These are phyloP conservation scores for Diphasiastrum complanatum DNA, from an alignment of 83 land plant genomes.

Conservation along the genomic window DNA sequence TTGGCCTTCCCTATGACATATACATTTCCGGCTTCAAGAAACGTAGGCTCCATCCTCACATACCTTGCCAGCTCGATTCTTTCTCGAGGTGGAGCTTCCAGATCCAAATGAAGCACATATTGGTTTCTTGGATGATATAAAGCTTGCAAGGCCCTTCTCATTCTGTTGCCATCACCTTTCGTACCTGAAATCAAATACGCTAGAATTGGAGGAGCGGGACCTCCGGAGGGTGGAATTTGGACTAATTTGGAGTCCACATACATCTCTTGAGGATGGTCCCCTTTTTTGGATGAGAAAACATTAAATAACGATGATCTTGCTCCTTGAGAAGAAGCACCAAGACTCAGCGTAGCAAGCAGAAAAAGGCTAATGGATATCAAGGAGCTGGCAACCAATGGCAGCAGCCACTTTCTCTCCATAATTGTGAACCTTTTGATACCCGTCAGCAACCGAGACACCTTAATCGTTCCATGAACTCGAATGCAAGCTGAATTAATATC, in stretches of 20 bases:
- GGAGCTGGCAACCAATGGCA: slow-evolving; percentile 22
- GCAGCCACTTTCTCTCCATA: slow-evolving; percentile 28
- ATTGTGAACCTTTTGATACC: slow-evolving; percentile 3
- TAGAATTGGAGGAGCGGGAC: slow-evolving; percentile 24
- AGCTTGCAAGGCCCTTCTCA: slow-evolving; percentile 25
- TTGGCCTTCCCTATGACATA: slow-evolving; percentile 29
- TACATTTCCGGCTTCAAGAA: slow-evolving; percentile 22
- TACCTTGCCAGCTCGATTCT: slow-evolving; percentile 24
- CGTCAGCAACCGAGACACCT: too few relatives aligned
- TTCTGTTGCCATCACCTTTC: slow-evolving; percentile 21
- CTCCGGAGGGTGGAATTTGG: slow-evolving; percentile 9
- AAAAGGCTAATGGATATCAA: slow-evolving; percentile 18
- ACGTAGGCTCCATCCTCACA: slow-evolving; percentile 20
- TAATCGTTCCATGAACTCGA: too few relatives aligned
- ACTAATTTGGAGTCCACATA: slow-evolving; percentile 12
- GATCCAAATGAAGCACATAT: slow-evolving; percentile 28
- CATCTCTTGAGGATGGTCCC: slow-evolving; percentile 7
- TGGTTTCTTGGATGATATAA: slow-evolving; percentile 28
- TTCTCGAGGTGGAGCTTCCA: slow-evolving; percentile 31
- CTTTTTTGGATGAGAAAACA: not conserved
- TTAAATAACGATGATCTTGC: slow-evolving; percentile 1
- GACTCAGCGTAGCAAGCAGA: slow-evolving; percentile 21
- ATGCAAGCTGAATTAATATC: too few relatives aligned
- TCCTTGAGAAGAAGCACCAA: slow-evolving; percentile 4
- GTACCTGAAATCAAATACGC: slow-evolving; percentile 31